Evolutionary conservation across 2,329 filamentous ascomycete genomes (phyloP).

Genomic region (Pseudocercospora fuligena): DNA sequence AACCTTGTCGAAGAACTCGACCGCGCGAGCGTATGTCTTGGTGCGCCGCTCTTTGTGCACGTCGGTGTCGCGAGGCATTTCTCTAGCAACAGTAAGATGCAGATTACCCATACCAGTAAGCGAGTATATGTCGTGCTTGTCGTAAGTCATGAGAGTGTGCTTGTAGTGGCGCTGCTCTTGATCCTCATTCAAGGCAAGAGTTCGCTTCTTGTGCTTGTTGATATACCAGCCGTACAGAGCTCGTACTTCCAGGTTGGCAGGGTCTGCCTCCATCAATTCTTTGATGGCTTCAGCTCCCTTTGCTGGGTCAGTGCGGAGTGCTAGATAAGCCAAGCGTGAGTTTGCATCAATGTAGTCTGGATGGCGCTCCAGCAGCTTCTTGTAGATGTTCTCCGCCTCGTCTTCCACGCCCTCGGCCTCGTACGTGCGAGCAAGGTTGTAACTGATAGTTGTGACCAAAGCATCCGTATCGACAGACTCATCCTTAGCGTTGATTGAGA

Average conservation of each 20-base stretch:
- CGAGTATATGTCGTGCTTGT: constrained; percentile 98
- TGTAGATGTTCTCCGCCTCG: constrained; percentile 86
- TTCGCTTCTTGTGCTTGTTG: constrained; percentile 83
- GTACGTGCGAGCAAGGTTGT: constrained; percentile 92
- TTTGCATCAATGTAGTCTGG: constrained; percentile 88
- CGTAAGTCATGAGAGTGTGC: constrained; percentile 88
- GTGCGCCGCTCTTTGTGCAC: constrained; percentile 88
- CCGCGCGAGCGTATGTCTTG: constrained; percentile 84
- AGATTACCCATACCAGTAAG: constrained; percentile 97
- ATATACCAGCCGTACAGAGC: constrained; percentile 95
- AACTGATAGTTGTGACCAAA: constrained; percentile 92
- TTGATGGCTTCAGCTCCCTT: constrained; percentile 85
- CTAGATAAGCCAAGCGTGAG: constrained; percentile 87
- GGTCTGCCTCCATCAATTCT: constrained; percentile 82
- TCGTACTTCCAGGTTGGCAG: constrained; percentile 86
- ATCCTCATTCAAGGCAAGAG: constrained; percentile 82
- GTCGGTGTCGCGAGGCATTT: constrained; percentile 91
- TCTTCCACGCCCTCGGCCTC: constrained; percentile 81
- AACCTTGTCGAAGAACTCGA: constrained; percentile 98
- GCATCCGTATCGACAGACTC: constrained; percentile 76
- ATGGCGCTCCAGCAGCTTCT: constrained; percentile 82
- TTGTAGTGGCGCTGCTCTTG: constrained; percentile 94
- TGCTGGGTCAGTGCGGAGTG: constrained; percentile 76
- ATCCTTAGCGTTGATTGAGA: constrained; percentile 73
- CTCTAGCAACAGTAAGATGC: constrained; percentile 83